Base-by-base conservation (phyloP, 2,329 filamentous ascomycete species). In the Penicillium sp. region DNA sequence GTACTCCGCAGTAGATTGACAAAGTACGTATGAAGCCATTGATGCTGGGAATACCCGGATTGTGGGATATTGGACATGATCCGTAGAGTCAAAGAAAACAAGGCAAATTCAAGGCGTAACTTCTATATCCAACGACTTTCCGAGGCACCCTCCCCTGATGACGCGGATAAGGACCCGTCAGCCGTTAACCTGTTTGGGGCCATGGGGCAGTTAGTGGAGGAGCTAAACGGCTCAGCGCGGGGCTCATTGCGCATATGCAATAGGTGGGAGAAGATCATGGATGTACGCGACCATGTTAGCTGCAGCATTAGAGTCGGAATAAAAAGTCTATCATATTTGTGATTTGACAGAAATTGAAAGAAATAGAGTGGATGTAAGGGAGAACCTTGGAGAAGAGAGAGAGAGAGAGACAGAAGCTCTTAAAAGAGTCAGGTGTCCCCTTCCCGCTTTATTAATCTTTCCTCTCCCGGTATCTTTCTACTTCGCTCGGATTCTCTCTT, bases 331-430 rank as follows among this genome's bases (percentile, higher is more conserved):
- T 52, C 11, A 25, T 7, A 38, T n/a, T 27, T 39, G 19, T 41
- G 21, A 51, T 45, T 45, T 29, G 50, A 34, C 9, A 8, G 33
- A 33, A 41, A 41, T 27, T 15, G 33, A 54, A 41, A 46, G 50
- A 38, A 38, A 44, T n/a, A 43, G 29, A n/a, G 41, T 40, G 52
- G 46, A 53, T 41, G 54, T 53, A 57, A 59, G 57, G 53, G 57
- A 52, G 46, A 44, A 43, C 40, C 40, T 25, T 43, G 41, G 5
- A 29, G 40, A 21, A 25, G 23, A 38, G 21, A 34, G 29, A 40
- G 31, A 36, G 23, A 51, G 29, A 50, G 38, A 55, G 11, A 27
- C 29, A 31, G 29, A 33, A 13, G 11, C 11, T 13, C 31, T n/a
- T 25, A 25, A 27, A 31, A 47, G 19, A 41, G 53, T 51, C 46